These are phyloP conservation scores for Metschnikowia lachancei DNA, from an alignment of 805 yeast genomes.

Conservation along the genomic window DNA sequence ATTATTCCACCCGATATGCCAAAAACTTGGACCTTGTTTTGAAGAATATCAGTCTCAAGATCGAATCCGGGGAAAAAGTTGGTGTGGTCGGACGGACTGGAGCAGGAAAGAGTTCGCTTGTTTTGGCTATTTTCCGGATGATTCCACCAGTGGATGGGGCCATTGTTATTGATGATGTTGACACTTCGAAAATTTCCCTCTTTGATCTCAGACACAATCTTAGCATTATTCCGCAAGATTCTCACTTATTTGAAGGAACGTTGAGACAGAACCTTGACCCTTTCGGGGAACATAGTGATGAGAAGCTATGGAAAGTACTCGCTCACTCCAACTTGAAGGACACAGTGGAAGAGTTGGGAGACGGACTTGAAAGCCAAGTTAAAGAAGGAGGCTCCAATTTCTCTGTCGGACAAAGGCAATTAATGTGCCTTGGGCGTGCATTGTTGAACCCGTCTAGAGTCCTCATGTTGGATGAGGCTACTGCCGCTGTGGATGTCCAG, in stretches of 20 bases:
- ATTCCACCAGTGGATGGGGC: constrained; percentile 22
- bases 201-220: constrained; percentile 24
- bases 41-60: constrained; percentile 59
- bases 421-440: constrained; percentile 27
- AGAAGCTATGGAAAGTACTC: constrained; percentile 24
- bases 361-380: constrained; percentile 21
- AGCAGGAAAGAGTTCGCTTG: constrained; percentile 37
- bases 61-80: constrained; percentile 75
- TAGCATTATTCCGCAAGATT: constrained; percentile 29
- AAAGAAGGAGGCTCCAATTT: constrained; percentile 27
- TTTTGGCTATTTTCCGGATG: constrained; percentile 26
- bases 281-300: constrained; percentile 33
- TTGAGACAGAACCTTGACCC: constrained; percentile 61
- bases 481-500: constrained; percentile 26
- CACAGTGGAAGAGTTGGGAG: constrained; percentile 16
- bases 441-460: constrained; percentile 19
- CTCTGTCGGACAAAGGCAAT: constrained; percentile 27
- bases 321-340: constrained; percentile 23
- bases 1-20: constrained; percentile 84
- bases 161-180: constrained; percentile 22
- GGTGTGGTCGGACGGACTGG: constrained; percentile 95
- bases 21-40: constrained; percentile 76
- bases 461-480: constrained; percentile 27
- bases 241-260: constrained; percentile 27
- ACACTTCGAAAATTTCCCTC: constrained; percentile 18